Evolutionary conservation across 208 protist genomes (phyloP).

Genomic region (Leishmania braziliensis): DNA sequence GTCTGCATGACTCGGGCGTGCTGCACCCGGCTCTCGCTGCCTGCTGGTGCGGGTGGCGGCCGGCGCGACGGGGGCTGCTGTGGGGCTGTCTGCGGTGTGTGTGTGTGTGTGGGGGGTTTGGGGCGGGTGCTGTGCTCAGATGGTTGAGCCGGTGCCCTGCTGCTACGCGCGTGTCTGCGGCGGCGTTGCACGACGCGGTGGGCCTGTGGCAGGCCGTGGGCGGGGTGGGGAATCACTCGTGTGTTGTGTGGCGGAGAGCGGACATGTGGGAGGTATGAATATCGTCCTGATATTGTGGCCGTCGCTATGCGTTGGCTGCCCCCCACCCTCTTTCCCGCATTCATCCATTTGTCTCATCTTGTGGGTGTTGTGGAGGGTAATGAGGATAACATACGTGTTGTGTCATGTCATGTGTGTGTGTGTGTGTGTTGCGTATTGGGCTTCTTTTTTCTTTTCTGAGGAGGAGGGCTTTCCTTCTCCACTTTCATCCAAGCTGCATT

Average conservation of each 20-base stretch:
- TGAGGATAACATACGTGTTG: neutral
- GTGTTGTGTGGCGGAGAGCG: neutral
- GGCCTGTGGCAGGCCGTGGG: neutral
- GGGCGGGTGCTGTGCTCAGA: neutral
- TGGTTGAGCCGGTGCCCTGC: neutral
- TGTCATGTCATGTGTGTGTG: neutral
- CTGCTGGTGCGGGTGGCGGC: neutral
- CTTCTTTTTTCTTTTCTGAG: neutral
- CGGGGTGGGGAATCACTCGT: neutral
- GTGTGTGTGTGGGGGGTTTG: neutral
- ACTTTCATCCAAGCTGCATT: neutral
- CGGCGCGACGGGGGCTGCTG: neutral
- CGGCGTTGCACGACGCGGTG: neutral
- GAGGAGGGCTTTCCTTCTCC: neutral
- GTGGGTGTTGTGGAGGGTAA: neutral
- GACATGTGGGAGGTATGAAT: too few species aligned
- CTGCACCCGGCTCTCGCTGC: neutral
- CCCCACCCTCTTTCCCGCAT: neutral
- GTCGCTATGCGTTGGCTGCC: neutral
- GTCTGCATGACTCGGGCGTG: neutral
- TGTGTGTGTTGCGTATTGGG: neutral
- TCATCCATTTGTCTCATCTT: neutral
- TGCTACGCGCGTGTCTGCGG: neutral
- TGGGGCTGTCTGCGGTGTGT: too few species aligned
- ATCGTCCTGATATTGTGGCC: neutral